phyloP scores from a whole-genome alignment of 805 yeast species.

The Saccharomyces kudriavzevii region DNA sequence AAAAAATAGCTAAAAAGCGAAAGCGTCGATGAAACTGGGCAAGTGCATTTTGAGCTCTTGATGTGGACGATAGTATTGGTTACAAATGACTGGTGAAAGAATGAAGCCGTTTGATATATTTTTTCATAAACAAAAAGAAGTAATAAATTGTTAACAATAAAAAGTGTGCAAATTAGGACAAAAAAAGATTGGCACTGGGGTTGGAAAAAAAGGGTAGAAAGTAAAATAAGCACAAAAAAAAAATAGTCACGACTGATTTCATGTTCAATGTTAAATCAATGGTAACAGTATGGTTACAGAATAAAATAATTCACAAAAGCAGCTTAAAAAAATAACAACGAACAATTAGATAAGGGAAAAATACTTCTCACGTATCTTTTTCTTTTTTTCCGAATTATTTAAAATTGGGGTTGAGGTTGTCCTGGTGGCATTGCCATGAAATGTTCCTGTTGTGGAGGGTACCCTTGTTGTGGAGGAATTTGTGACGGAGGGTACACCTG shows the following conservation, averaged over 20 bases:
- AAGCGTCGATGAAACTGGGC: background rate
- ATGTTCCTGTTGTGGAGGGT: slow-evolving; percentile 16
- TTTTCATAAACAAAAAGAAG: background rate
- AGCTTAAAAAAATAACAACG: background rate
- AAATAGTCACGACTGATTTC: background rate
- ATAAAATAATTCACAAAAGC: background rate
- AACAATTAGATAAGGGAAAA: background rate
- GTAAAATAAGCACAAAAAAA: background rate
- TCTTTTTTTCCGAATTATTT: background rate
- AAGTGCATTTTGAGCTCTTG: background rate
- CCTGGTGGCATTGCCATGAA: slow-evolving; percentile 10
- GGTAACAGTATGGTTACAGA: background rate
- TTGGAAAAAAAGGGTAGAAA: background rate
- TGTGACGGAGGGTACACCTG: slow-evolving; percentile 28
- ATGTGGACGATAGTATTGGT: background rate
- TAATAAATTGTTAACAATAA: background rate
- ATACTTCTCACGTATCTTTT: background rate
- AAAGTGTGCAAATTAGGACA: background rate
- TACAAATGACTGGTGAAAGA: background rate
- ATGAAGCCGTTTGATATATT: background rate
- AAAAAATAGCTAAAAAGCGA: background rate
- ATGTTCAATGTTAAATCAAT: background rate
- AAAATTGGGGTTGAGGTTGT: slow-evolving; percentile 8
- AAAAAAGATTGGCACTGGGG: background rate
- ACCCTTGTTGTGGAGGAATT: slow-evolving; percentile 24